Evolutionary conservation across 495 filamentous ascomycete genomes (phyloP).

Genomic region (Annulohypoxylon bovei): DNA sequence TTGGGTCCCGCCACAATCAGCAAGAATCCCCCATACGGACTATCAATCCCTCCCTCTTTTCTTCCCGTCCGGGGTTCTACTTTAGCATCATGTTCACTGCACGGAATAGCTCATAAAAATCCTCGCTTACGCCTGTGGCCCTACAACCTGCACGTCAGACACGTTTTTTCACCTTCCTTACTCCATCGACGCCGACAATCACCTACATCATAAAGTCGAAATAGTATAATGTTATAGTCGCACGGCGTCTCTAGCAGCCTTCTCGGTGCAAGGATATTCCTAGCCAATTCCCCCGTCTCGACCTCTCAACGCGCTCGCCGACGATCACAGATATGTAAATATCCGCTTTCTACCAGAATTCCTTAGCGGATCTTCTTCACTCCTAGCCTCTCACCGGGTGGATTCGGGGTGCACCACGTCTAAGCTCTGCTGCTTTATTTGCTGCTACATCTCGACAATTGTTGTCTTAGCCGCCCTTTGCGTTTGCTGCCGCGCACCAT

Average conservation of each 20-base stretch:
- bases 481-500: constrained; percentile 16
- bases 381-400: constrained; percentile 32
- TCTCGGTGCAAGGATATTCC: constrained; percentile 37
- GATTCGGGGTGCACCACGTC: constrained; percentile 29
- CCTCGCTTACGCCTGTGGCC: constrained; percentile 34
- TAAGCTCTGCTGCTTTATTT: constrained; percentile 16
- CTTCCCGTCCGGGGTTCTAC: constrained; percentile 6
- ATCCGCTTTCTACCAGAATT: constrained; percentile 35
- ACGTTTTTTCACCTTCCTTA: constrained; percentile 19
- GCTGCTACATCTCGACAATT: constrained; percentile 27
- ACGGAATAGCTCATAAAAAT: constrained; percentile 19
- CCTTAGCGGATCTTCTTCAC: constrained; percentile 20
- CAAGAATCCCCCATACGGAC: constrained; percentile 4
- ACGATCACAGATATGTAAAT: constrained; percentile 42
- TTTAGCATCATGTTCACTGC: constrained; percentile 16
- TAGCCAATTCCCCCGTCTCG: constrained; percentile 25
- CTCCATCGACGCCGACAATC: constrained; percentile 24
- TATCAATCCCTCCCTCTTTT: constrained; percentile 13
- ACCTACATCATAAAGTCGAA: constrained; percentile 25
- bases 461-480: constrained; percentile 30
- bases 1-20: not conserved
- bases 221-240: constrained; percentile 37
- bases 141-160: constrained; percentile 34
- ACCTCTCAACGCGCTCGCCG: constrained; percentile 34
- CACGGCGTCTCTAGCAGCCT: constrained; percentile 33